Evolutionary conservation across 2,329 filamentous ascomycete species (phyloP), one percentile per base, ranked within the genome.

Genomic region (Stemphylium vesicarium): DNA sequence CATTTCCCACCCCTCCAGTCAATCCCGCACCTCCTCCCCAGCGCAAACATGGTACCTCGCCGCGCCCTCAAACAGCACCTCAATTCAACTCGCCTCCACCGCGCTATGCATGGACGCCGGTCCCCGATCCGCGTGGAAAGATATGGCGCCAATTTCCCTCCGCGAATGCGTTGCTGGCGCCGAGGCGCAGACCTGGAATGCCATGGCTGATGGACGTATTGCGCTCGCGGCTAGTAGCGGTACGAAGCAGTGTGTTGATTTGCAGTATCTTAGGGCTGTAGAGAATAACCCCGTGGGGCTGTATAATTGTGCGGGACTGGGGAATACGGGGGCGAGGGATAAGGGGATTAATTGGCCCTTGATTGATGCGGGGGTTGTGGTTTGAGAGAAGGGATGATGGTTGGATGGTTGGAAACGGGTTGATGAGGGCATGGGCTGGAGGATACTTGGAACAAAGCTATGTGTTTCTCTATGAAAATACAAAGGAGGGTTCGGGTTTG

Each of bases 281-380:
- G 53, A 60, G 50, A 72, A 71, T 38, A 72, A 72, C 39, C 68
- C 70, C 4, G 69, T 73, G 1, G 70, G 69, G 1, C n/a, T 72
- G 45, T 73, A 73, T 44, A 55, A 56, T 18, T 73, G 70, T 48
- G 68, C 68, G 4, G 70, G 68, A 2, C 37, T 73, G 32, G 62
- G 62, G 1, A 73, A 73, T 33, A 61, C 59, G 1, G 70, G 70
- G 4, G 70, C 69, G 3, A 62, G 59, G 46, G 70, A 73, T 41
- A 73, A 73, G 57, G 70, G 70, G 0, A 70, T 73, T 22, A 73
- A 73, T 41, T 73, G 70, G 70, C 70, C 69, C n/a, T 51, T 70
- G 26, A 6, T 33, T 6, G 41, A 35, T 35, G 15, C 16, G 2
- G n/a, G 26, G 24, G 4, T n/a, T n/a, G n/a, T 37, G 15, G 12